Evolutionary conservation across 148 eudicot genomes (phyloP).

Genomic region (Vaccinium vitisidaea): DNA sequence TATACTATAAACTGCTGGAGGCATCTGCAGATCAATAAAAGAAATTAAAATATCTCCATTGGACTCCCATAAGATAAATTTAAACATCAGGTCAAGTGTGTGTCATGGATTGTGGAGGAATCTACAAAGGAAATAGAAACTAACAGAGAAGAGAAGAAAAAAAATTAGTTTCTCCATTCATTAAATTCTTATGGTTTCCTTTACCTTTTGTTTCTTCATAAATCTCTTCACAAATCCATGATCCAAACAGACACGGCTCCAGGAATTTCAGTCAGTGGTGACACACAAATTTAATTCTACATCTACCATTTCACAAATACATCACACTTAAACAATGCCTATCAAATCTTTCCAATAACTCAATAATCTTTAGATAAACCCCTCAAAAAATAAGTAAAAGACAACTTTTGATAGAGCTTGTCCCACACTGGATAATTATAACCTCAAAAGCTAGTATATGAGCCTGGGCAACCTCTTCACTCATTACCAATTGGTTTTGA

Average conservation of each 20-base stretch:
- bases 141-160: not conserved
- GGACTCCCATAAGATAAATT: not conserved
- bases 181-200: not conserved
- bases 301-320: not conserved
- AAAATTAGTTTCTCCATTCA: not conserved
- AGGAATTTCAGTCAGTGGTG: not conserved
- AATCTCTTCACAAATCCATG: not conserved
- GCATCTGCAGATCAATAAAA: conserved; percentile 50
- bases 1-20: conserved; percentile 65
- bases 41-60: not conserved
- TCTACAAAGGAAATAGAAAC: not conserved
- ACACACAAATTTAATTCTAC: not conserved
- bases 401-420: not conserved
- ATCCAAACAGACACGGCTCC: not conserved
- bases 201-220: not conserved
- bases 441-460: too few species aligned
- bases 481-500: too few species aligned
- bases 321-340: not conserved
- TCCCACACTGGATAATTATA: too few species aligned
- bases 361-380: not conserved
- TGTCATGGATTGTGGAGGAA: not conserved
- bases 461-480: too few species aligned
- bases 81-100: not conserved
- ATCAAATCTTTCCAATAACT: not conserved
- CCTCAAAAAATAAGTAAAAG: not conserved